Evolutionary conservation across 805 yeast species (phyloP).

Genomic region (Schizosaccharomyces cryophilus): DNA sequence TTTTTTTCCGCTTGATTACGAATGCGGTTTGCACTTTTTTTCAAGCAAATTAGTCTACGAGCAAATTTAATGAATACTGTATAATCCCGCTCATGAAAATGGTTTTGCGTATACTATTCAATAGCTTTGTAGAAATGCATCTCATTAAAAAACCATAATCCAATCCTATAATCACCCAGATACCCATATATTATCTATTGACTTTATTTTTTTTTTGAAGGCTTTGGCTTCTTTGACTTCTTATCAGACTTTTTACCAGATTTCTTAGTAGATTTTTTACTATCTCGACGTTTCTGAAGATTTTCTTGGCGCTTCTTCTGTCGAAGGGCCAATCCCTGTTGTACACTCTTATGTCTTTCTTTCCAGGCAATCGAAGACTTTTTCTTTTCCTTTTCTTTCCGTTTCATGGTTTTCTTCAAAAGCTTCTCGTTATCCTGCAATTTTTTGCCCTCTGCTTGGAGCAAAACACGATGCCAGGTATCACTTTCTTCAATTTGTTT

Average conservation of each 20-base stretch:
- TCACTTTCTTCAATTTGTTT: conserved; percentile 32
- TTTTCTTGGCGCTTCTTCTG: conserved; percentile 82
- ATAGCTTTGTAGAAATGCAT: too few relatives aligned
- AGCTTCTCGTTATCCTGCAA: conserved; percentile 74
- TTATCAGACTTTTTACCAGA: conserved; percentile 21
- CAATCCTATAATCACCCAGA: too few relatives aligned
- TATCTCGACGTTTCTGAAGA: conserved; percentile 64
- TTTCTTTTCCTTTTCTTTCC: conserved; percentile 59
- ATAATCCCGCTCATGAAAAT: too few relatives aligned
- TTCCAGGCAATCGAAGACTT: conserved; percentile 80
- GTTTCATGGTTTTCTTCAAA: conserved; percentile 61
- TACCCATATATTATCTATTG: not conserved
- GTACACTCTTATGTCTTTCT: conserved; percentile 63
- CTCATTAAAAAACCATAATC: too few relatives aligned
- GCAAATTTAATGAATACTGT: too few relatives aligned
- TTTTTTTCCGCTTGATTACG: too few relatives aligned
- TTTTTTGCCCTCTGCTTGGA: conserved; percentile 70
- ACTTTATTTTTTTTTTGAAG: not conserved
- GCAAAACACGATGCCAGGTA: conserved; percentile 63
- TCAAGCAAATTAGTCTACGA: too few relatives aligned
- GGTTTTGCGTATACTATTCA: too few relatives aligned
- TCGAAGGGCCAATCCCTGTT: conserved; percentile 46
- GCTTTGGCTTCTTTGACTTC: not conserved
- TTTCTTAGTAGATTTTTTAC: conserved; percentile 49
- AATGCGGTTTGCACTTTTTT: too few relatives aligned